Base-by-base conservation (phyloP, 768 basidiomycete species). In the Calocera viscosa region DNA sequence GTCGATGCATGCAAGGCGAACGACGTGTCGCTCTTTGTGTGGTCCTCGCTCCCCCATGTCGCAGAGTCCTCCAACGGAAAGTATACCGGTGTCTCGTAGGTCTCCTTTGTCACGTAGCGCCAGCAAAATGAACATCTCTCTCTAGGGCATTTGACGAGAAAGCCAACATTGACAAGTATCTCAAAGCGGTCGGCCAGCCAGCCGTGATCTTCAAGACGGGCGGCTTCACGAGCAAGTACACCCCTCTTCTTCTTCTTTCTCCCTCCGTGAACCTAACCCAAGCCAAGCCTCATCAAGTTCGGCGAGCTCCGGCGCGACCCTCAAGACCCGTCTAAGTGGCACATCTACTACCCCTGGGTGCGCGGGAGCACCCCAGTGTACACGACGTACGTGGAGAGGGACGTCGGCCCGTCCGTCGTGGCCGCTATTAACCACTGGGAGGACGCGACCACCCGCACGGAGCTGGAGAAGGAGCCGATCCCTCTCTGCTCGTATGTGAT, bases 1-100 rank as follows among this genome's bases (percentile, higher is more conserved):
- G 71, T 73, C 19, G 74, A 75, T 49, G 73, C 72, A 0, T 71
- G 72, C 19, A 74, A 74, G 53, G 69, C 70, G 24, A 69, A 40
- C 5, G 71, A 72, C 8, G 68, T 74, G 16, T 66, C 72, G 49
- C 74, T 72, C 53, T 72, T 75, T 40, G 66, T 74, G 2, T 72
- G 65, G 67, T 71, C 64, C 65, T 70, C 53, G 5, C 19, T 60
- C 5, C 53, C 53, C 26, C 2, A 19, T 19, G 26, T 60, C 26
- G 14, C 2, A 22, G 53, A 60, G 30, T 5, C 14, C 3, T 60
- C 53, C 2, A 32, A 32, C 53, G 53, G 53, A 12, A 60, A 60
- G 53, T 60, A 60, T 19, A 60, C 53, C 5, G 22, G 11, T 8
- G 49, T 49, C n/a, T n/a, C n/a, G n/a, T n/a, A n/a, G n/a, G n/a